Conservation (phyloP, 805 yeast genomes). For the Metschnikowia reukaufii region DNA sequence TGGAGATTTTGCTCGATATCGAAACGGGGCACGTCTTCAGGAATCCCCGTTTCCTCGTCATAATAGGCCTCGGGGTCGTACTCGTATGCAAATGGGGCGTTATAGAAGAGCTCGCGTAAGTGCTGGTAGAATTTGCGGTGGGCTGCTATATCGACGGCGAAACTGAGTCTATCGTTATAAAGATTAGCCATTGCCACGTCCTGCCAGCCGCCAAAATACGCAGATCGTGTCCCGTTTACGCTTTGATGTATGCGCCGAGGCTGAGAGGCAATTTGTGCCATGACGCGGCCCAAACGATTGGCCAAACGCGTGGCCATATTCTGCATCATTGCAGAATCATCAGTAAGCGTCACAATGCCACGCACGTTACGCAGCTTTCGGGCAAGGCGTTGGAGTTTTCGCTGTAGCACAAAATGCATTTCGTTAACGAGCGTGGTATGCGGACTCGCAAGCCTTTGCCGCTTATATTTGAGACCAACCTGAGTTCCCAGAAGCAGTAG, state of each 20-base stretch:
- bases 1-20: conserved; percentile 12
- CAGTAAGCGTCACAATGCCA: background rate
- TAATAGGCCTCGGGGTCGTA: conserved; percentile 21
- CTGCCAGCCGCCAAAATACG: conserved; percentile 16
- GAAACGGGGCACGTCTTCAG: conserved; percentile 14
- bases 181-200: conserved; percentile 16
- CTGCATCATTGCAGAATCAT: conserved; percentile 10
- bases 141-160: conserved; percentile 5
- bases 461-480: conserved; percentile 4
- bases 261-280: background rate
- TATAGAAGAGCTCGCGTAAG: conserved; percentile 29
- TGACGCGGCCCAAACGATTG: conserved; percentile 9
- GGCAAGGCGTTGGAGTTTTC: conserved; percentile 6
- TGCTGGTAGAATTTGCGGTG: conserved; percentile 21
- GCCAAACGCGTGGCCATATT: conserved; percentile 17
- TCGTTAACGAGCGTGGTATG: conserved; percentile 18
- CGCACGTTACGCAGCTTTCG: background rate
- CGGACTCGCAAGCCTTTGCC: conserved; percentile 7
- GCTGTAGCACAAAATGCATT: conserved; percentile 15
- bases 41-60: conserved; percentile 7
- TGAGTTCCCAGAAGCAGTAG: background rate
- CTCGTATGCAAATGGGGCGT: conserved; percentile 28
- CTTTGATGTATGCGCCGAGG: background rate
- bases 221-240: background rate
- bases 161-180: conserved; percentile 2